Evolutionary conservation across 2,329 filamentous ascomycete species (phyloP).

Genomic region (Colletotrichum sp.): DNA sequence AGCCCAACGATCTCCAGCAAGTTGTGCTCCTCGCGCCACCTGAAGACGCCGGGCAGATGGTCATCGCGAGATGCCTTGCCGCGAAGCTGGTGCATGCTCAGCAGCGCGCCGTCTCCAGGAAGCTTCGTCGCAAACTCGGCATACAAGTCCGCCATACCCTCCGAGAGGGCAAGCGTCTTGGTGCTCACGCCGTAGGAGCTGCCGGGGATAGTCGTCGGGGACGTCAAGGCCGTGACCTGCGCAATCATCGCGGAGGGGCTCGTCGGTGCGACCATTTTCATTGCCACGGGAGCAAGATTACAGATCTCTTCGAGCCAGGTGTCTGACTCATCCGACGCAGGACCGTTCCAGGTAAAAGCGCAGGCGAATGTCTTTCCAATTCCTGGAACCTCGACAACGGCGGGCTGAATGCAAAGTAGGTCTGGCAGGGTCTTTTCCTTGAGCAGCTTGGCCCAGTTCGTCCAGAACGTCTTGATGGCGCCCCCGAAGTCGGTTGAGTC

Average conservation of each 20-base stretch:
- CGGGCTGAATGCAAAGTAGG: constrained; percentile 30
- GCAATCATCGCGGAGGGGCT: constrained; percentile 25
- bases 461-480: constrained; percentile 23
- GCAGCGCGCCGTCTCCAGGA: constrained; percentile 28
- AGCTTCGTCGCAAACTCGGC: constrained; percentile 25
- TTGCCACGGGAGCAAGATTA: constrained; percentile 27
- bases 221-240: constrained; percentile 23
- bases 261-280: constrained; percentile 29
- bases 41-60: constrained; percentile 31
- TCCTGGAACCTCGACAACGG: constrained; percentile 32
- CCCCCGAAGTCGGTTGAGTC: constrained; percentile 31
- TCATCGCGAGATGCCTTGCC: constrained; percentile 17
- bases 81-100: constrained; percentile 34
- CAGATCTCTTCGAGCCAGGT: constrained; percentile 31
- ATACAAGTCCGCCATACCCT: constrained; percentile 28
- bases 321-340: constrained; percentile 32
- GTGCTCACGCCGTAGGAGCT: constrained; percentile 25
- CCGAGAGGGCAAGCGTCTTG: constrained; percentile 23
- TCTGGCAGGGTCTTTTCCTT: neutral
- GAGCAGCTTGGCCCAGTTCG: constrained; percentile 24
- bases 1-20: constrained; percentile 39
- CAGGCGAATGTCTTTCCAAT: constrained; percentile 29
- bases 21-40: constrained; percentile 33
- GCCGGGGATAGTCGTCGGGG: constrained; percentile 25
- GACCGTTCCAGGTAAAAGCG: constrained; percentile 35